Base-by-base conservation (phyloP, 345 rosid species). In the Limnanthes douglasii region DNA sequence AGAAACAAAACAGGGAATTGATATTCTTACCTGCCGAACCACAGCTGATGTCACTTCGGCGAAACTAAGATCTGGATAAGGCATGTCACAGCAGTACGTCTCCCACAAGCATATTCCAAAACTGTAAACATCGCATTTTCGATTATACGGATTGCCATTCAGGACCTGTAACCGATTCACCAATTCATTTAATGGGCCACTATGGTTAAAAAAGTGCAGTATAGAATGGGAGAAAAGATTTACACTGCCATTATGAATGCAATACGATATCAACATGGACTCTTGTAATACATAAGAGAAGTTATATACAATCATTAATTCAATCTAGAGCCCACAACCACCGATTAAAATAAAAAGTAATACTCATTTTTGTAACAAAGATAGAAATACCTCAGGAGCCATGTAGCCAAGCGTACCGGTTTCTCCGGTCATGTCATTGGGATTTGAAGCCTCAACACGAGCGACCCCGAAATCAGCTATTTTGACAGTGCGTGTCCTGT, bases 71-170 rank as follows among this genome's bases (percentile, higher is more conserved):
- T 90, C 95, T 6, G 94, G 85, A 53, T 90, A 84, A 15, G 98
- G 98, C 95, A 90, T 90, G 70, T 90, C 98, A 44, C 98, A 84
- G 49, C 95, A 90, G 64, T 90, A 90, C 18, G 84, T 83, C 76
- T 90, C 94, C 96, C 98, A 90, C 34, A 90, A 51, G 57, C 98
- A 90, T 56, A 90, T 90, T 14, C 98, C 94, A 2, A 90, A 90
- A 60, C 98, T 84, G 54, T 90, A 90, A 37, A 90, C 98, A 43
- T 90, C 95, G 13, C 98, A 90, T 47, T 80, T 90, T 60, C 94
- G 66, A 53, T 90, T 77, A 65, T 90, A 84, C 1, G 98, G 66
- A 34, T 50, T 77, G 59, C 98, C 98, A 39, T 90, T 84, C 47
- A 90, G 73, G 45, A 90, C 98, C 96, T 85, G 53, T 17, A 22